Evolutionary conservation across 371 early-diverging fungal species (phyloP).

Genomic region (Rhizomucor miehei): DNA sequence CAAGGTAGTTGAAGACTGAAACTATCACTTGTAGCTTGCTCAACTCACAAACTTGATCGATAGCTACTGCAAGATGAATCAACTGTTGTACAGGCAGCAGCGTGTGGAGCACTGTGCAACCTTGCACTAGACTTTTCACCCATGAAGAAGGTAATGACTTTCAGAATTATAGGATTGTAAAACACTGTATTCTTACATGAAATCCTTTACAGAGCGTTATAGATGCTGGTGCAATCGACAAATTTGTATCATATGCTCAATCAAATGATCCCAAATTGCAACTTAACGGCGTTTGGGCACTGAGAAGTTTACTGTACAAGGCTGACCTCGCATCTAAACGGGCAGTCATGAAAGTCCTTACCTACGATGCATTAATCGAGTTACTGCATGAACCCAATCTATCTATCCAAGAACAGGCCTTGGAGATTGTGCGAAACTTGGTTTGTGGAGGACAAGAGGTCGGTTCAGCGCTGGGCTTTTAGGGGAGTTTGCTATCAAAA

Average conservation of each 20-base stretch:
- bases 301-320: slow-evolving; percentile 79
- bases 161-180: too few species aligned
- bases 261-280: slow-evolving; percentile 52
- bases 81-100: slow-evolving; percentile 66
- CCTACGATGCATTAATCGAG: slow-evolving; percentile 60
- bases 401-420: slow-evolving; percentile 75
- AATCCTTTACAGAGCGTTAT: slow-evolving; percentile 57
- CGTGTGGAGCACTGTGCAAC: slow-evolving; percentile 84
- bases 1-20: slow-evolving; percentile 40
- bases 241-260: slow-evolving; percentile 64
- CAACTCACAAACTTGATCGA: background rate
- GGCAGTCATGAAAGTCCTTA: slow-evolving; percentile 67
- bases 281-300: slow-evolving; percentile 81
- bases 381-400: slow-evolving; percentile 63
- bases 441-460: slow-evolving; percentile 63
- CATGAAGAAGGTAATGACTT: slow-evolving; percentile 65
- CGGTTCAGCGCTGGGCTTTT: slow-evolving; percentile 1
- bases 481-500: background rate
- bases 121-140: slow-evolving; percentile 87
- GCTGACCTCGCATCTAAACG: slow-evolving; percentile 69
- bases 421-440: slow-evolving; percentile 78
- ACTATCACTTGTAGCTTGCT: background rate
- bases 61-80: slow-evolving; percentile 68
- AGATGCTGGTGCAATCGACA: slow-evolving; percentile 74
- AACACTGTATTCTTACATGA: too few species aligned